A percentile compares a stretch with the other conserved stretches of the same genome.
These are phyloP conservation scores for Xylariaceae sp. DNA, from an alignment of 2,329 filamentous ascomycete genomes.

Conservation along the genomic window DNA sequence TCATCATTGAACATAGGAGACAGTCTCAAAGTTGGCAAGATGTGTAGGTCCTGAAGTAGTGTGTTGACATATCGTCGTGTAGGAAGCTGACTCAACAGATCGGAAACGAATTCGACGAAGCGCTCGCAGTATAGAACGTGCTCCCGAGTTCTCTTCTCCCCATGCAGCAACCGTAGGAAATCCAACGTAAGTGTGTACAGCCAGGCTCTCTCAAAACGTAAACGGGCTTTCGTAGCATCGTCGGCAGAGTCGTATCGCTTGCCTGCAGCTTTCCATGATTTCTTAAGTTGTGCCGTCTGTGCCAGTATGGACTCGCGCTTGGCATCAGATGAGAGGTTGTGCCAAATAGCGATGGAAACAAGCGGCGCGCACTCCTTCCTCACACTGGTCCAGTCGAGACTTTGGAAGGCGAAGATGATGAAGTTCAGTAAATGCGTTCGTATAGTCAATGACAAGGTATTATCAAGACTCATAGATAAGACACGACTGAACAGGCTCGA, in stretches of 20 bases:
- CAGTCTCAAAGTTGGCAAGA: conserved; percentile 77
- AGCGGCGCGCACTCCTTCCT: conserved; percentile 96
- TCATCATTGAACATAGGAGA: conserved; percentile 81
- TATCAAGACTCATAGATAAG: conserved; percentile 83
- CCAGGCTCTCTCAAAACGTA: conserved; percentile 94
- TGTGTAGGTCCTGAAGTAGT: conserved; percentile 82
- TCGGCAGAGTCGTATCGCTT: conserved; percentile 91
- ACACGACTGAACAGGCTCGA: conserved; percentile 88
- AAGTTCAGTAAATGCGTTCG: conserved; percentile 88
- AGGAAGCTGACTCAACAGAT: conserved; percentile 90
- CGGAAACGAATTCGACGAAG: conserved; percentile 89
- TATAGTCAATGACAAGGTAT: conserved; percentile 68
- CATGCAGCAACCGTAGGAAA: conserved; percentile 78
- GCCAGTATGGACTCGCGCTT: conserved; percentile 76
- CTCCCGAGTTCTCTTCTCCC: conserved; percentile 59
- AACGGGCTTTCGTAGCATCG: conserved; percentile 74
- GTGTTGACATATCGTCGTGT: conserved; percentile 94
- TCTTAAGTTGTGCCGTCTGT: conserved; percentile 76
- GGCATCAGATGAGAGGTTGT: conserved; percentile 82
- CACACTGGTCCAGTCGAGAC: conserved; percentile 84
- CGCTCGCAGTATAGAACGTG: conserved; percentile 85
- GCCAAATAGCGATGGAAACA: conserved; percentile 95
- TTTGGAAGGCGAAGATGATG: conserved; percentile 91
- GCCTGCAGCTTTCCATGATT: conserved; percentile 86
- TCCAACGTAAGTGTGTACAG: conserved; percentile 85